Evolutionary conservation across 345 rosid genomes (phyloP).

Genomic region (Raphanus raphanistrum): DNA sequence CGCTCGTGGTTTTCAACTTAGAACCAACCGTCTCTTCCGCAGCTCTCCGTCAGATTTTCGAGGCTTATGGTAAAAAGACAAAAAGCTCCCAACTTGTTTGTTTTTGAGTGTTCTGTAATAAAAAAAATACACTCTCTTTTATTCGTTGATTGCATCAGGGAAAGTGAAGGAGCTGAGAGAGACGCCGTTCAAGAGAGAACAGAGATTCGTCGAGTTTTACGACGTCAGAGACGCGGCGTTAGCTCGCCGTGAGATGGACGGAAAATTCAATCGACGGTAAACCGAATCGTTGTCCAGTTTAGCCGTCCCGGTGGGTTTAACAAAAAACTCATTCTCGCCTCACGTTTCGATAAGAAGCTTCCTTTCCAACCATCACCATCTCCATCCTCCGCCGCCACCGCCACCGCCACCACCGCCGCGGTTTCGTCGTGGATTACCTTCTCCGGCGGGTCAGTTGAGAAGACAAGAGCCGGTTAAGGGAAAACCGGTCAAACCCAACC

Average conservation of each 20-base stretch:
- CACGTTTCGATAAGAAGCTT: constrained; percentile 33
- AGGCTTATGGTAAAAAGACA: constrained; percentile 54
- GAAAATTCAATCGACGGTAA: constrained; percentile 59
- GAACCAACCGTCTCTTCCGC: constrained; percentile 65
- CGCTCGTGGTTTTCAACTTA: constrained; percentile 75
- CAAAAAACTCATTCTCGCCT: constrained; percentile 43
- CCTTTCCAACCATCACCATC: constrained; percentile 26
- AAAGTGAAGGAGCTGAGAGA: constrained; percentile 78
- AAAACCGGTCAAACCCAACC: constrained; percentile 12
- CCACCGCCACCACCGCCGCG: background rate
- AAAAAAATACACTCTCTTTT: background rate
- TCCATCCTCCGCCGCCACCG: background rate
- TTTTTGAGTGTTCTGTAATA: background rate
- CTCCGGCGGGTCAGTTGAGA: background rate
- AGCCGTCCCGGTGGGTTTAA: constrained; percentile 87
- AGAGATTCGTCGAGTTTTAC: constrained; percentile 78
- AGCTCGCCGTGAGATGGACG: constrained; percentile 74
- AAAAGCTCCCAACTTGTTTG: background rate
- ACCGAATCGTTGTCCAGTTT: constrained; percentile 59
- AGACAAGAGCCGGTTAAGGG: background rate
- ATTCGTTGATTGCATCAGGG: constrained; percentile 48
- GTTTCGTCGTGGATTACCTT: background rate
- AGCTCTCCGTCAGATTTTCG: constrained; percentile 55
- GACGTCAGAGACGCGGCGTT: constrained; percentile 80
- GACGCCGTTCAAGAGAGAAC: constrained; percentile 84